These are phyloP conservation scores for Parietichytrium sp. DNA, from an alignment of 108 stramenopile genomes.

Conservation along the genomic window DNA sequence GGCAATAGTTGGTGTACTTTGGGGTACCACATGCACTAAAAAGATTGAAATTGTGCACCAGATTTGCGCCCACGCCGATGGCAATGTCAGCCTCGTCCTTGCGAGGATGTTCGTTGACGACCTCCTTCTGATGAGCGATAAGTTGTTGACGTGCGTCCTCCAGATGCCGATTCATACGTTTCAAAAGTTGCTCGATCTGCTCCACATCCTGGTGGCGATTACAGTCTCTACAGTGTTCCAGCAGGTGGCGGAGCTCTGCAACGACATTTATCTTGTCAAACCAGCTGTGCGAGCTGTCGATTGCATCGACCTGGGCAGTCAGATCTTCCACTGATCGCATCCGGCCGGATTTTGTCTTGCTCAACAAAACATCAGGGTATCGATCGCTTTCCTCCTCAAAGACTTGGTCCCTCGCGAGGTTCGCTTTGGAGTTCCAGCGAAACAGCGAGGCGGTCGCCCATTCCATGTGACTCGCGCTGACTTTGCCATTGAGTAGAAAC, in stretches of 20 bases:
- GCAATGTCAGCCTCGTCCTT: not conserved
- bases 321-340: not conserved
- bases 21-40: slow-evolving; percentile 25
- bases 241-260: not conserved
- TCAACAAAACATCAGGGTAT: not conserved
- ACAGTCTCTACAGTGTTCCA: not conserved
- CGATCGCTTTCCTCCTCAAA: slow-evolving; percentile 6
- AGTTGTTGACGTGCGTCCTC: not conserved
- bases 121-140: not conserved
- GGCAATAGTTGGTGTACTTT: not conserved
- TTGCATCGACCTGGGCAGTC: not conserved
- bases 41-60: not conserved
- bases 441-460: not conserved
- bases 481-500: not conserved
- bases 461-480: not conserved
- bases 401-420: not conserved
- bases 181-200: not conserved
- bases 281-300: not conserved
- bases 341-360: not conserved
- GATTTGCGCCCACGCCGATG: slow-evolving; percentile 5
- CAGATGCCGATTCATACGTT: not conserved
- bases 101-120: not conserved
- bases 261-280: slow-evolving; percentile 6
- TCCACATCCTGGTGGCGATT: not conserved
- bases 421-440: slow-evolving; percentile 3